Percentiles rank a stretch among this genome's conserved stretches.
These are phyloP conservation scores for Ulota crispa DNA, from an alignment of 225 moss, liverwort and hornwort species.

Conservation along the genomic window DNA sequence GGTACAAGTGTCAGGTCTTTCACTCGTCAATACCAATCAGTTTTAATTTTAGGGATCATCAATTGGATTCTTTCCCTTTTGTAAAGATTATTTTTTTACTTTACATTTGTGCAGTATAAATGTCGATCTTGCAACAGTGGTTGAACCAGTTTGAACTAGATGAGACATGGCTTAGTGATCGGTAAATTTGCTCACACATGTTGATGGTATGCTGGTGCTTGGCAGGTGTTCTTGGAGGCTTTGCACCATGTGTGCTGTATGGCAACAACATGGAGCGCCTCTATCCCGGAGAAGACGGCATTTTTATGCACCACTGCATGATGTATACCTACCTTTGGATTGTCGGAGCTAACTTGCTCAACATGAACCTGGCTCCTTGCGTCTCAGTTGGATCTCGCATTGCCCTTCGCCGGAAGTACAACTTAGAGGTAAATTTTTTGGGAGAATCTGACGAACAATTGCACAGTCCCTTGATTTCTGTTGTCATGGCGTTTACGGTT, in stretches of 20 bases:
- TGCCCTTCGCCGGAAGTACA: conserved; percentile 71
- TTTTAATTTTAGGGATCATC: neutral
- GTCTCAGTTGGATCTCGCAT: conserved; percentile 72
- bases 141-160: neutral
- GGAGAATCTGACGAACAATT: neutral
- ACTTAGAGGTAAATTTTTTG: conserved; percentile 58
- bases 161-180: neutral
- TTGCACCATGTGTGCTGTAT: conserved; percentile 83
- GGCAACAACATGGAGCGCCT: conserved; percentile 89
- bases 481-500: neutral
- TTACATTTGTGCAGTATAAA: neutral
- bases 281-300: conserved; percentile 47
- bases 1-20: neutral
- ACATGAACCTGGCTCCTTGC: conserved; percentile 69
- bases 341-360: conserved; percentile 56
- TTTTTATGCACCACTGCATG: conserved; percentile 73
- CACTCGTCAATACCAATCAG: neutral
- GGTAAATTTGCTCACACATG: neutral
- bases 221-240: conserved; percentile 79
- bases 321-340: conserved; percentile 70
- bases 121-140: neutral
- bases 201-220: conserved; percentile 6
- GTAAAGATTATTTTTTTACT: neutral
- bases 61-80: neutral
- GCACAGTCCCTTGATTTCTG: neutral